These are phyloP conservation scores for Paraconiothyrium brasiliense DNA, from an alignment of 2,329 filamentous ascomycete genomes.

Conservation along the genomic window DNA sequence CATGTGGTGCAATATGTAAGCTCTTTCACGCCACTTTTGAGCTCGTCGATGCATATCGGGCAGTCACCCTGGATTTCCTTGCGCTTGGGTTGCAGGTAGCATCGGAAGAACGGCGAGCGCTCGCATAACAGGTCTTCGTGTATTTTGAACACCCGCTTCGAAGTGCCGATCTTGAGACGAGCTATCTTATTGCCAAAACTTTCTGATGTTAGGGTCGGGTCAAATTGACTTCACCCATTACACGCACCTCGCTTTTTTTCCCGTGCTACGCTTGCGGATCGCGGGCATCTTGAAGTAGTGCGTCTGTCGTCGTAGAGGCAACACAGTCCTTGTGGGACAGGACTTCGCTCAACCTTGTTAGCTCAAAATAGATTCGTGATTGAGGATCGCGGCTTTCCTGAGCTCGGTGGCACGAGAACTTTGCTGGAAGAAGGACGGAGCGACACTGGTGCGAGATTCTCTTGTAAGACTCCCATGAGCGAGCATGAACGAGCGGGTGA, in stretches of 20 bases:
- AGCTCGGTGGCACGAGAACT: not conserved
- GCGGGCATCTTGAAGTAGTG: not conserved
- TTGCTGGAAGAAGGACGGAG: not conserved
- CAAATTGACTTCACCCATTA: not conserved
- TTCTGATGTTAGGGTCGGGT: not conserved
- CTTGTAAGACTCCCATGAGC: not conserved
- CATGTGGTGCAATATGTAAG: conserved; percentile 20
- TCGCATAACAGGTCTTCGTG: conserved; percentile 34
- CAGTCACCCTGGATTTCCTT: conserved; percentile 27
- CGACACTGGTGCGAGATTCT: not conserved
- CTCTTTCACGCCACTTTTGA: not conserved
- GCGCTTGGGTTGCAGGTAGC: conserved; percentile 24
- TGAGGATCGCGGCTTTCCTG: not conserved
- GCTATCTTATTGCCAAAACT: conserved; percentile 10
- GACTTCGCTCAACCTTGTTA: not conserved
- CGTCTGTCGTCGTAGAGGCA: no score
- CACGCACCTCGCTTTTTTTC: not conserved
- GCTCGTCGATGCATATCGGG: conserved; percentile 22
- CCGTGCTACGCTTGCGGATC: not conserved
- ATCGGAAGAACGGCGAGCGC: conserved; percentile 27
- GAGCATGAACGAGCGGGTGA: not conserved
- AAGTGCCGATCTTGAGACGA: conserved; percentile 13
- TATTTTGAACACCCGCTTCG: conserved; percentile 23
- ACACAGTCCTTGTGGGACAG: no score
- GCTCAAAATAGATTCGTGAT: not conserved